Conservation (phyloP, 2,329 filamentous ascomycete species). For the Colletotrichum lupini region DNA sequence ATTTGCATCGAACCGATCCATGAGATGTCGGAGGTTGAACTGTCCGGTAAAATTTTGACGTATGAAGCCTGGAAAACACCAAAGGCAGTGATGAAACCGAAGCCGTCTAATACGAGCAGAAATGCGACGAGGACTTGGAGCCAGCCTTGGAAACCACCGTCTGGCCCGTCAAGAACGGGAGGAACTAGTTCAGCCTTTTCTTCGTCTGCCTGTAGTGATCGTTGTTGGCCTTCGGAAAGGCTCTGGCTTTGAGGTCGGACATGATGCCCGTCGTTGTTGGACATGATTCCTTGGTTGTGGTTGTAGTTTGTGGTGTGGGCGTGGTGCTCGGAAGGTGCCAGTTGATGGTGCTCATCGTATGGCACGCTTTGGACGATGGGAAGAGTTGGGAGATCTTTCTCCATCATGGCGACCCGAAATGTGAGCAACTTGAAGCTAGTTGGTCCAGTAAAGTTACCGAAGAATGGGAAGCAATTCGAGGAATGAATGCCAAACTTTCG, state of each 20-base stretch:
- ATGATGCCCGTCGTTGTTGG: slow-evolving; percentile 1
- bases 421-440: background rate
- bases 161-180: background rate
- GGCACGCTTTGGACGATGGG: background rate
- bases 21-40: slow-evolving; percentile 52
- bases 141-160: slow-evolving; percentile 43
- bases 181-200: background rate
- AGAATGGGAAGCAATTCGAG: background rate
- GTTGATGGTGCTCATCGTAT: background rate
- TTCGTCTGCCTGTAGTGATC: background rate
- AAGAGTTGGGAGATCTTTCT: background rate
- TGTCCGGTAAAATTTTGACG: slow-evolving; percentile 41
- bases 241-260: background rate
- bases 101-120: slow-evolving; percentile 54
- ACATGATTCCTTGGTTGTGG: slow-evolving; percentile 6
- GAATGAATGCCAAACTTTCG: background rate
- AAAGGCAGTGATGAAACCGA: slow-evolving; percentile 59
- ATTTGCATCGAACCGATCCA: slow-evolving; percentile 60
- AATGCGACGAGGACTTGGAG: slow-evolving; percentile 52
- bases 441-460: background rate
- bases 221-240: background rate
- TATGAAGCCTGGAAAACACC: slow-evolving; percentile 59
- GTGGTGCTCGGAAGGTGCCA: background rate
- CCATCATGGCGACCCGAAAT: background rate
- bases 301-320: background rate